These are phyloP conservation scores for Cryptosporidium ubiquitum DNA, from an alignment of 169 alveolate species.

Conservation along the genomic window DNA sequence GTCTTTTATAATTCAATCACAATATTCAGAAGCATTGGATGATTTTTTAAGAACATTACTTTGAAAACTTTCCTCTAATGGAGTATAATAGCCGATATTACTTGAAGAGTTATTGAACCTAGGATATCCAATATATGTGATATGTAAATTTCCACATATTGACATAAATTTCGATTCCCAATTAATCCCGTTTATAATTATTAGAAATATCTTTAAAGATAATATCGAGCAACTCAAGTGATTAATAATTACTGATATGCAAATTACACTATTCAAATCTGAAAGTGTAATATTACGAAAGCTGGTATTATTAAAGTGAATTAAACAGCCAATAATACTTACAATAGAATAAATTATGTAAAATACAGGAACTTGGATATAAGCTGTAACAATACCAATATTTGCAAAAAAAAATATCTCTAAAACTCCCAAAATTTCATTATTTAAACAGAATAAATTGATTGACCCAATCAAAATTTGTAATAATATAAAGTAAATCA, in stretches of 20 bases:
- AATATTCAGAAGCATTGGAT: background rate
- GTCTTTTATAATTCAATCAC: no score
- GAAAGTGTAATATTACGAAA: background rate
- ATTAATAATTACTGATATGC: constrained; percentile 4
- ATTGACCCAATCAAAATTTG: constrained; percentile 10
- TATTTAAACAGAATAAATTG: background rate
- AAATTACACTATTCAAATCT: constrained; percentile 11
- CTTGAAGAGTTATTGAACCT: background rate
- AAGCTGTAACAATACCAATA: background rate
- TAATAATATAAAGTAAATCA: background rate
- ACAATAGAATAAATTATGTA: constrained; percentile 9
- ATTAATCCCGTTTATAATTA: constrained; percentile 4
- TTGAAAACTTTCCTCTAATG: background rate
- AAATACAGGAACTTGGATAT: constrained; percentile 4
- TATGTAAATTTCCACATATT: background rate
- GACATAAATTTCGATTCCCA: background rate
- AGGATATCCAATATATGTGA: background rate
- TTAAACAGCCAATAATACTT: constrained; percentile 7
- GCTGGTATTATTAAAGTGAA: background rate
- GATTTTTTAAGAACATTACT: background rate
- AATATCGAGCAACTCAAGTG: constrained; percentile 30
- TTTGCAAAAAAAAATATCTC: constrained; percentile 4
- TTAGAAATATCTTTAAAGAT: constrained; percentile 4
- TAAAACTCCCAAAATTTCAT: constrained; percentile 8
- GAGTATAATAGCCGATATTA: background rate